These are phyloP conservation scores for Lactarius evosmus DNA, from an alignment of 768 basidiomycete species.

Conservation along the genomic window DNA sequence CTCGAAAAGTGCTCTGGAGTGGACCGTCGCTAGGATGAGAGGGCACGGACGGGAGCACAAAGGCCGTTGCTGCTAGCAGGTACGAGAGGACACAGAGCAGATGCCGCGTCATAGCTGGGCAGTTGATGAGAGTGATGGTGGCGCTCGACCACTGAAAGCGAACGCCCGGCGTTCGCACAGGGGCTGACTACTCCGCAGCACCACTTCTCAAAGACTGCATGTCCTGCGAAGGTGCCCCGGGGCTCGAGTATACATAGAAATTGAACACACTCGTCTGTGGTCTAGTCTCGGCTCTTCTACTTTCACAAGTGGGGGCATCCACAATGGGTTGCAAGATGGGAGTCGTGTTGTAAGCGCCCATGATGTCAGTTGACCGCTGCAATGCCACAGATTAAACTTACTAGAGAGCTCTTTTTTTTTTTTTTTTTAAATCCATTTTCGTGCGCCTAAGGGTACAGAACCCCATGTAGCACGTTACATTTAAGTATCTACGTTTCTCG, in stretches of 20 bases:
- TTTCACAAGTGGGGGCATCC: no score
- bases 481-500: no score
- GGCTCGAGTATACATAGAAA: not conserved
- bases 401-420: no score
- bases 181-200: not conserved
- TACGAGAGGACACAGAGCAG: not conserved
- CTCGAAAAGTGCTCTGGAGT: slow-evolving; percentile 25
- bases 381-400: no score
- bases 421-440: no score
- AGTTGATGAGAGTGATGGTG: not conserved
- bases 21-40: slow-evolving; percentile 31
- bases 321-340: no score
- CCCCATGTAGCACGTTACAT: no score
- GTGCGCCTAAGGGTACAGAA: no score
- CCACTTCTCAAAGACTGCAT: no score
- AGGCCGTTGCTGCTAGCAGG: not conserved
- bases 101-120: not conserved
- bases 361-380: no score
- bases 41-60: slow-evolving; percentile 9
- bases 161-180: not conserved
- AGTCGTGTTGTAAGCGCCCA: no score
- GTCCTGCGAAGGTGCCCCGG: no score
- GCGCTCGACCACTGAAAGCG: not conserved
- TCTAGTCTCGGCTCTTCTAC: not conserved
- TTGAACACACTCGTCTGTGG: not conserved